phyloP scores from a whole-genome alignment of 176 grass and related monocot species.

The Raddia guianensis region DNA sequence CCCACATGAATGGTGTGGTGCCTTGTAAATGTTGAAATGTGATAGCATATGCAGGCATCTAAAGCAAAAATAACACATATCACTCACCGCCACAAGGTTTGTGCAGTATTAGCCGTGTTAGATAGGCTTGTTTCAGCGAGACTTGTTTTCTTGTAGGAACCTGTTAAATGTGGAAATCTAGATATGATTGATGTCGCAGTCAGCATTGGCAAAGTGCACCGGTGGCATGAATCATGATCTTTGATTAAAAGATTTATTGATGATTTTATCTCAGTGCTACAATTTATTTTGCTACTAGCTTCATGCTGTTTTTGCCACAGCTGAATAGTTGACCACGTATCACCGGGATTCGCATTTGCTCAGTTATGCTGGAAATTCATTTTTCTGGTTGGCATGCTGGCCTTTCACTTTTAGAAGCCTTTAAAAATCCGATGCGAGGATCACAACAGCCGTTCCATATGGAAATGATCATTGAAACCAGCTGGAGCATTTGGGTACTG shows the following conservation, averaged over 20 bases:
- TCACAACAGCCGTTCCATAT: background rate
- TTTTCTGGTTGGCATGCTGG: background rate
- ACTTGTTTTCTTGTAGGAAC: conserved; percentile 16
- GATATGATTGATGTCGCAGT: background rate
- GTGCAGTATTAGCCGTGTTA: background rate
- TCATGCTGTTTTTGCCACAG: conserved; percentile 5
- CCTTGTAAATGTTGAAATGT: too few species aligned
- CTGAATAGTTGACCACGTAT: background rate
- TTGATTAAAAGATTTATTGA: background rate
- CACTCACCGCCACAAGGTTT: background rate
- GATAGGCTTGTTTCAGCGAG: background rate
- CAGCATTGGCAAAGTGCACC: background rate
- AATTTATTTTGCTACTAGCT: background rate
- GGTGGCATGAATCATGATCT: conserved; percentile 3
- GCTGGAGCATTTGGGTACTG: background rate
- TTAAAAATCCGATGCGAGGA: background rate
- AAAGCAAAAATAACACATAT: conserved; percentile 2
- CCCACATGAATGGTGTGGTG: too few species aligned
- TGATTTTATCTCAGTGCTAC: background rate
- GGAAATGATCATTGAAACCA: background rate
- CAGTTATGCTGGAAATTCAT: background rate
- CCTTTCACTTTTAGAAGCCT: background rate
- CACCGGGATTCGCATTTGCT: background rate
- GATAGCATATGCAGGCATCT: background rate
- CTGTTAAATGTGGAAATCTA: background rate